Evolutionary conservation across 805 yeast genomes (phyloP).

Genomic region (Wickerhamomyces xylosicus): DNA sequence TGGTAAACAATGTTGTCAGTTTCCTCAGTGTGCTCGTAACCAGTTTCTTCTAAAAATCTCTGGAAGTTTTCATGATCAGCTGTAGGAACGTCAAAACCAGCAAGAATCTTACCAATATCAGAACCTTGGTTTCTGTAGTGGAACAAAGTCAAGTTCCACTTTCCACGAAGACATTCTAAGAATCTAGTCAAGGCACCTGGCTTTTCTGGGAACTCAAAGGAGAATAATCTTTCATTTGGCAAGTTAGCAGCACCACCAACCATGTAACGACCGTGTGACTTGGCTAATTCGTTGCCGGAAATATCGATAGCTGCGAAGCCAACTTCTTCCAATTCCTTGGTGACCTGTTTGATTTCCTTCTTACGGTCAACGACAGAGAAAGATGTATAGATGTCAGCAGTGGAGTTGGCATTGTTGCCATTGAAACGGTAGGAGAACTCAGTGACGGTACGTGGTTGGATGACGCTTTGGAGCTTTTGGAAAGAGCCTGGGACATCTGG

Average conservation of each 20-base stretch:
- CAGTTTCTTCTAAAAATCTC: constrained; percentile 56
- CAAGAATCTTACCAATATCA: constrained; percentile 85
- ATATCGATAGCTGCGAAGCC: constrained; percentile 77
- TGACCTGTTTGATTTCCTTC: constrained; percentile 59
- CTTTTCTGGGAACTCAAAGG: constrained; percentile 94
- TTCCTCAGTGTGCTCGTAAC: constrained; percentile 73
- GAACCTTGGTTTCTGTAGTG: constrained; percentile 96
- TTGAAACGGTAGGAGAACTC: constrained; percentile 87
- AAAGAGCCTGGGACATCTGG: constrained; percentile 94
- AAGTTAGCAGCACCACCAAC: constrained; percentile 85
- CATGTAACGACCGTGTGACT: constrained; percentile 89
- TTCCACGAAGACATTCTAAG: constrained; percentile 54
- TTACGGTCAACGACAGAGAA: constrained; percentile 74
- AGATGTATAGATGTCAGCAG: constrained; percentile 80
- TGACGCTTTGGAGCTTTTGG: constrained; percentile 58
- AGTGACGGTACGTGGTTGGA: constrained; percentile 84
- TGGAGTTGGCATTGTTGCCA: constrained; percentile 25
- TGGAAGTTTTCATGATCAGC: constrained; percentile 56
- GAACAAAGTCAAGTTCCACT: constrained; percentile 91
- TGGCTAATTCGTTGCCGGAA: constrained; percentile 89
- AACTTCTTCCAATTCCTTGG: constrained; percentile 42
- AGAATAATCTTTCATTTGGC: constrained; percentile 64
- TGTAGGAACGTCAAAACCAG: constrained; percentile 81
- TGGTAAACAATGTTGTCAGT: constrained; percentile 80
- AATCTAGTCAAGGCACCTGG: constrained; percentile 90